phyloP scores from a whole-genome alignment of 2,329 filamentous ascomycete species.

The Talaromyces funiculosus region DNA sequence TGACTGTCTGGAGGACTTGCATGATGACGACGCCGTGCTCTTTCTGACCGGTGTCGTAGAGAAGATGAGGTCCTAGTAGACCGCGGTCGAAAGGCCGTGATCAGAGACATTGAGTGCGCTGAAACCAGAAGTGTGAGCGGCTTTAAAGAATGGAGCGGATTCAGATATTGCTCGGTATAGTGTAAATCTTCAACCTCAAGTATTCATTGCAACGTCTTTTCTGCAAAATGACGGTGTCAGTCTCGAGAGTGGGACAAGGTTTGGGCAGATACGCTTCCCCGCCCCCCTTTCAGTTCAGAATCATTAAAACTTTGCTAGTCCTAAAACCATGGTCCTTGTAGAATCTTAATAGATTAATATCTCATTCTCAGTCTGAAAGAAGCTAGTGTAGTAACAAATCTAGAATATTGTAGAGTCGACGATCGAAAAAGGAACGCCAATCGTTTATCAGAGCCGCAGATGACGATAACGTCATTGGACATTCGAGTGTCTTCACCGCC shows the following conservation, averaged over 20 bases:
- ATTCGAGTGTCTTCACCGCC: background rate
- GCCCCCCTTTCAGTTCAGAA: background rate
- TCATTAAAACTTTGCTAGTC: background rate
- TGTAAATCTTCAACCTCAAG: background rate
- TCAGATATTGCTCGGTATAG: background rate
- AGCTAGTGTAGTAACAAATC: no score
- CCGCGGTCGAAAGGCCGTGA: constrained; percentile 31
- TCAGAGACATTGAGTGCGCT: constrained; percentile 22
- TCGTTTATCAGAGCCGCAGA: background rate
- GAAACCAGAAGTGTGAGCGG: background rate
- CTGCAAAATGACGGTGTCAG: background rate
- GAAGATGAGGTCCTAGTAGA: constrained; percentile 24
- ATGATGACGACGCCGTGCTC: constrained; percentile 17
- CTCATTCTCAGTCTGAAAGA: no score
- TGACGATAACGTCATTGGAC: background rate
- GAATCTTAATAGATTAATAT: background rate
- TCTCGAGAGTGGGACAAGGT: background rate
- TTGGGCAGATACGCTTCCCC: background rate
- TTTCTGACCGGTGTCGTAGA: constrained; percentile 21
- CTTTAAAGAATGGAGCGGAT: no score
- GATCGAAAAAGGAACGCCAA: background rate
- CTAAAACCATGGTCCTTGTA: background rate
- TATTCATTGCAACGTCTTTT: background rate
- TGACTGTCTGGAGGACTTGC: constrained; percentile 9
- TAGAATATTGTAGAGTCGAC: background rate